Percentiles rank a stretch among this genome's conserved stretches.
Conservation (phyloP, 805 yeast genomes). For the Metschnikowia dekortorum region DNA sequence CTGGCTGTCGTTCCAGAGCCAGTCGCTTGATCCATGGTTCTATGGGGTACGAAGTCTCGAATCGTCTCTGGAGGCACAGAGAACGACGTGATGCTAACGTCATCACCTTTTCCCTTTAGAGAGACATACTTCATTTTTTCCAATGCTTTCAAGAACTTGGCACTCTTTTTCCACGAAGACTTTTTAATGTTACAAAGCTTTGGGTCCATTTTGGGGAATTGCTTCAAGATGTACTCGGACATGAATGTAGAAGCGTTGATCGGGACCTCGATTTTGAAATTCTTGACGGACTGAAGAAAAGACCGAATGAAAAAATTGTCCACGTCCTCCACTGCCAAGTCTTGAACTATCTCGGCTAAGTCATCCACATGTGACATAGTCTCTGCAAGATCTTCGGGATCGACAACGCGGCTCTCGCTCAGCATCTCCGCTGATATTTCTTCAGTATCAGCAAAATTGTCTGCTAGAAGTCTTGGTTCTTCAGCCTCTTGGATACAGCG, state of each 20-base stretch:
- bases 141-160: conserved; percentile 81
- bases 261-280: conserved; percentile 57
- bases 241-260: conserved; percentile 70
- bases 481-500: background rate
- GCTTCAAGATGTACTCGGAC: conserved; percentile 61
- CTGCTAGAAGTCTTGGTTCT: conserved; percentile 2
- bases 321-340: conserved; percentile 56
- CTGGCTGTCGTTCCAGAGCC: conserved; percentile 20
- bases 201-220: conserved; percentile 65
- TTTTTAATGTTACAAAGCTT: conserved; percentile 60
- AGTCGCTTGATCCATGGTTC: conserved; percentile 24
- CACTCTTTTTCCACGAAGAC: conserved; percentile 85
- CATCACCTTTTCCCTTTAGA: conserved; percentile 83
- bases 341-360: conserved; percentile 33
- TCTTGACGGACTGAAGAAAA: conserved; percentile 62
- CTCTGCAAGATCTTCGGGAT: background rate
- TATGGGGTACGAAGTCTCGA: conserved; percentile 63
- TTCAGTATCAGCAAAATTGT: background rate
- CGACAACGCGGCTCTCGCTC: background rate
- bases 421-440: background rate
- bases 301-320: conserved; percentile 75
- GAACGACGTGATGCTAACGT: conserved; percentile 44
- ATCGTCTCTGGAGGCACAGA: conserved; percentile 31
- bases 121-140: conserved; percentile 69
- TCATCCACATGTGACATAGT: conserved; percentile 1